A percentile compares a stretch with the other conserved stretches of the same genome.
Evolutionary conservation across 495 filamentous ascomycete genomes (phyloP).

Genomic region (Lophiostoma macrostomum): DNA sequence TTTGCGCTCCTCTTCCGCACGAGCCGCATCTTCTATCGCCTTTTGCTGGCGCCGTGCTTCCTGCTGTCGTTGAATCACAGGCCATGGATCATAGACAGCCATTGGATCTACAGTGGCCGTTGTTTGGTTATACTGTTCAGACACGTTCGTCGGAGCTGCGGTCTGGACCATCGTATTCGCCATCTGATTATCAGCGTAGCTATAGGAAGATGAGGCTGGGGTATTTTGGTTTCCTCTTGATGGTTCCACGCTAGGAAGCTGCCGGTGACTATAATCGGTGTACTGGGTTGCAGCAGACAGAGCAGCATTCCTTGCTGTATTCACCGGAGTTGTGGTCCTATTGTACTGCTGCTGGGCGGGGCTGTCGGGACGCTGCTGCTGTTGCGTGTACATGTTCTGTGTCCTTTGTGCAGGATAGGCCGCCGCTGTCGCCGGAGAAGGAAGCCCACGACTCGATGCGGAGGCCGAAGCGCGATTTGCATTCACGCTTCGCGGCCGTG

Average conservation of each 20-base stretch:
- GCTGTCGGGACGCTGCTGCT: slow-evolving; percentile 17
- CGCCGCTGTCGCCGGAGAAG: slow-evolving; percentile 16
- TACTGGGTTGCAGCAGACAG: slow-evolving; percentile 16
- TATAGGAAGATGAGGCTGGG: slow-evolving; percentile 5
- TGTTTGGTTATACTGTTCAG: slow-evolving; percentile 23
- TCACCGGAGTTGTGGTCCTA: slow-evolving; percentile 3
- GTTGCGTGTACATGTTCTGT: slow-evolving; percentile 24
- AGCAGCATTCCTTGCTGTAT: not conserved
- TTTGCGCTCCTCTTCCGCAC: slow-evolving; percentile 24
- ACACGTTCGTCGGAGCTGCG: not conserved
- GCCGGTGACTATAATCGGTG: slow-evolving; percentile 14
- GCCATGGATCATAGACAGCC: slow-evolving; percentile 44
- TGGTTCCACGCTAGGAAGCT: slow-evolving; percentile 14
- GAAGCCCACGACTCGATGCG: slow-evolving; percentile 4
- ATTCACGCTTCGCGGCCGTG: slow-evolving; percentile 27
- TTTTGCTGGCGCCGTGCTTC: slow-evolving; percentile 17
- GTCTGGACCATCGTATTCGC: slow-evolving; percentile 14
- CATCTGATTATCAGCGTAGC: slow-evolving; percentile 17
- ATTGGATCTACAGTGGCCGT: slow-evolving; percentile 43
- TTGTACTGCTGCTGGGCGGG: slow-evolving; percentile 14
- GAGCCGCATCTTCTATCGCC: slow-evolving; percentile 25
- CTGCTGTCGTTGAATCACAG: slow-evolving; percentile 38
- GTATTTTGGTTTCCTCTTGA: not conserved
- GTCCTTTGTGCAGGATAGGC: slow-evolving; percentile 20
- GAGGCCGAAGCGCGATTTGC: not conserved